A percentile compares a stretch with the other conserved stretches of the same genome.
phyloP scores from a whole-genome alignment of 106 monocot species.

The Amphibolis antarctica region DNA sequence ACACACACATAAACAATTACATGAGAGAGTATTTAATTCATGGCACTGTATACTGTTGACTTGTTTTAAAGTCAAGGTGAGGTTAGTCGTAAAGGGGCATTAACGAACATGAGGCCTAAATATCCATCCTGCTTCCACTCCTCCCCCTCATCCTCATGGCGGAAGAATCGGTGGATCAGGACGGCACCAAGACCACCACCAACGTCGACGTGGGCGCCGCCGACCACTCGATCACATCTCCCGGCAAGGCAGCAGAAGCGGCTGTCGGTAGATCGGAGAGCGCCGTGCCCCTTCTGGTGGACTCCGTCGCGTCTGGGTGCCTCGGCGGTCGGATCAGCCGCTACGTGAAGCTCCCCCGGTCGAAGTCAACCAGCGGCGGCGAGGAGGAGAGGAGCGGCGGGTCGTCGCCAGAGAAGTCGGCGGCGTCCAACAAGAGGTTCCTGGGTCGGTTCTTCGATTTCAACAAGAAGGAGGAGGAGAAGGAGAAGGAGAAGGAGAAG shows the following conservation, averaged over 20 bases:
- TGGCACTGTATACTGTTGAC: too few relatives aligned
- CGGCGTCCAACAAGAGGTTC: background rate
- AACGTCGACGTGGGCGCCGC: background rate
- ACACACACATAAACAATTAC: too few relatives aligned
- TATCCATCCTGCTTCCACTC: too few relatives aligned
- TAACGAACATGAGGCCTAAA: too few relatives aligned
- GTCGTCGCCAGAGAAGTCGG: background rate
- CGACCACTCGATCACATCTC: too few relatives aligned
- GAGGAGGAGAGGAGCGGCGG: background rate
- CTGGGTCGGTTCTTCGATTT: background rate
- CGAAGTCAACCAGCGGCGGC: background rate
- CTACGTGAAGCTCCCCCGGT: conserved; percentile 3
- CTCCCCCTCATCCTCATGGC: background rate
- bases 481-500: background rate
- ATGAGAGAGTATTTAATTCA: too few relatives aligned
- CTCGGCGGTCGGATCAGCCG: background rate
- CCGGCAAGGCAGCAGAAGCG: too few relatives aligned
- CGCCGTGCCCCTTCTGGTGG: background rate
- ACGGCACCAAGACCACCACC: background rate
- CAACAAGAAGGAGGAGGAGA: background rate
- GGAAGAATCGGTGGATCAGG: background rate
- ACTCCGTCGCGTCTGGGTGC: conserved; percentile 1
- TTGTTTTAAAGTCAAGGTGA: too few relatives aligned
- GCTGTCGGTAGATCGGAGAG: background rate
- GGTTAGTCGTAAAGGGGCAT: too few relatives aligned